These are phyloP conservation scores for Bruguiera hainesii DNA, from an alignment of 441 rosid genomes.

Conservation along the genomic window DNA sequence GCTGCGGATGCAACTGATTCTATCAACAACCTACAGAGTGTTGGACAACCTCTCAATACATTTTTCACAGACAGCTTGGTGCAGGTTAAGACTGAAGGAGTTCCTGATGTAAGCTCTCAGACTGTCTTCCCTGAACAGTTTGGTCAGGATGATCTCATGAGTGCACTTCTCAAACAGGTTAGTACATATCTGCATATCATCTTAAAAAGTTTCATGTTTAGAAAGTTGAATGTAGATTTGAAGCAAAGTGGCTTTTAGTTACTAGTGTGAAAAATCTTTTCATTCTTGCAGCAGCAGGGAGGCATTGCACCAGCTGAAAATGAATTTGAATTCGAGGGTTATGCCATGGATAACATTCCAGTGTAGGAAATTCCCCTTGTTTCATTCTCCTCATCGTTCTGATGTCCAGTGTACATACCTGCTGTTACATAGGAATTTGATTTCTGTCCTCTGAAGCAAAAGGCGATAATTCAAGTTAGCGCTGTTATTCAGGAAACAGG, in stretches of 20 bases:
- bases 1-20: slow-evolving; percentile 27
- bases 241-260: background rate
- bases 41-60: slow-evolving; percentile 37
- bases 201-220: background rate
- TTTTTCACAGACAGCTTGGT: slow-evolving; percentile 42
- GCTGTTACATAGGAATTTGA: slow-evolving; percentile 20
- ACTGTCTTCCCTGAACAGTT: slow-evolving; percentile 52
- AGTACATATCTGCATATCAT: slow-evolving; percentile 14
- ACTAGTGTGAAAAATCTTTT: slow-evolving; percentile 8
- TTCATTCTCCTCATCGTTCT: slow-evolving; percentile 15
- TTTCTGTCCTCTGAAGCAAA: slow-evolving; percentile 17
- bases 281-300: slow-evolving; percentile 52
- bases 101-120: slow-evolving; percentile 39
- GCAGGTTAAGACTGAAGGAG: slow-evolving; percentile 60
- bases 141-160: slow-evolving; percentile 86
- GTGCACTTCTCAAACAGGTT: slow-evolving; percentile 81
- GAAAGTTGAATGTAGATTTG: background rate
- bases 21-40: slow-evolving; percentile 34
- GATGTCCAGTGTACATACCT: slow-evolving; percentile 36
- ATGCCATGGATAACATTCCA: slow-evolving; percentile 61
- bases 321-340: slow-evolving; percentile 82
- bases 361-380: slow-evolving; percentile 38
- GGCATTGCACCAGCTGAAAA: slow-evolving; percentile 49
- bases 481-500: slow-evolving; percentile 8
- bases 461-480: slow-evolving; percentile 16